A percentile compares a stretch with the other conserved stretches of the same genome.
phyloP scores from a whole-genome alignment of 202 grass and related monocot genomes.

The Eragrostis tef region DNA sequence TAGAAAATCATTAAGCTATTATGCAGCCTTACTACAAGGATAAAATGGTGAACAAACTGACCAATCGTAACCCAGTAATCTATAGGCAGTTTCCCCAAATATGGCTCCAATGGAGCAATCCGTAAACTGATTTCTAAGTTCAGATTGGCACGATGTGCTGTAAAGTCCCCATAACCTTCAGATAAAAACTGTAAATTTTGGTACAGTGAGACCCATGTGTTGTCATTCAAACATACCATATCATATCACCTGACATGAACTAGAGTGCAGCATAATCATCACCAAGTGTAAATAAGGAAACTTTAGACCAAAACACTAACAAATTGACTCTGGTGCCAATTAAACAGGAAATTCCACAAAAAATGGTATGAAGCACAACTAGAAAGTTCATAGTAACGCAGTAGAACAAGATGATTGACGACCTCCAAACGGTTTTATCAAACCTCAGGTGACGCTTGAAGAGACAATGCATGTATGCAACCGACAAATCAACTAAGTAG shows the following conservation, averaged over 20 bases:
- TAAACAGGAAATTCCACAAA: not conserved
- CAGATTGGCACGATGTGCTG: not conserved
- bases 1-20: not conserved
- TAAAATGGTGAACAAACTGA: not conserved
- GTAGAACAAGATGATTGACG: not conserved
- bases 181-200: not conserved
- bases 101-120: not conserved
- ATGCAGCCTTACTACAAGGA: not conserved
- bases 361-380: not conserved
- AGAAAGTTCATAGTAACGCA: not conserved
- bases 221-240: not conserved
- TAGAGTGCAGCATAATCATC: not conserved
- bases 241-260: not conserved
- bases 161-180: not conserved
- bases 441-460: not conserved
- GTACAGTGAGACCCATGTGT: not conserved
- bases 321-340: not conserved
- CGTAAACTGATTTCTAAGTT: not conserved
- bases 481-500: not conserved
- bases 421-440: not conserved
- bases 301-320: not conserved
- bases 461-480: not conserved
- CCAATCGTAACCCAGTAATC: not conserved
- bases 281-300: not conserved
- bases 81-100: not conserved